These are phyloP conservation scores for Gonapodya prolifera DNA, from an alignment of 192 early-diverging fungal species.

Conservation along the genomic window DNA sequence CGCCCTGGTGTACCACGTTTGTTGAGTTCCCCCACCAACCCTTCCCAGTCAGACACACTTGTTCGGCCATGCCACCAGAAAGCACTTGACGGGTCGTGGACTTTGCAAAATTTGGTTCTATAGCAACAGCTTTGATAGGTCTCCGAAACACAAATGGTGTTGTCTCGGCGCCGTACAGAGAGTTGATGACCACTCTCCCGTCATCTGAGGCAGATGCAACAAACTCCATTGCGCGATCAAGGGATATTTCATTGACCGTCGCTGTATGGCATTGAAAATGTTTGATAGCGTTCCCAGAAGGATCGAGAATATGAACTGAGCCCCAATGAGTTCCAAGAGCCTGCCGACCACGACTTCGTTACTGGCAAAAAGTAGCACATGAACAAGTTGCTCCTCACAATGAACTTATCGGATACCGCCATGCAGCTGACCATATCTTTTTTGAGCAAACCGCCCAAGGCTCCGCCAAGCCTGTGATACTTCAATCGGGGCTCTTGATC, in stretches of 20 bases:
- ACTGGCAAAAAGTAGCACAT: neutral
- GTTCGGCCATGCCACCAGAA: conserved; percentile 81
- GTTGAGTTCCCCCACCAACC: conserved; percentile 83
- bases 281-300: conserved; percentile 7
- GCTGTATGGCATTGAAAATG: conserved; percentile 55
- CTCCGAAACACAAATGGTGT: conserved; percentile 66
- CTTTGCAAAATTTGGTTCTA: conserved; percentile 77
- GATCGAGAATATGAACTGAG: conserved; percentile 10
- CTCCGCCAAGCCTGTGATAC: conserved; percentile 72
- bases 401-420: conserved; percentile 67
- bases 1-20: conserved; percentile 68
- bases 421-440: conserved; percentile 77
- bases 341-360: neutral
- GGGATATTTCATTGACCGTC: conserved; percentile 74
- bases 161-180: conserved; percentile 60
- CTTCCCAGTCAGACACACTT: conserved; percentile 76
- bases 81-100: conserved; percentile 67
- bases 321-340: conserved; percentile 11
- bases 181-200: conserved; percentile 73
- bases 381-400: conserved; percentile 36
- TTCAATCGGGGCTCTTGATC: conserved; percentile 88
- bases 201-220: conserved; percentile 88
- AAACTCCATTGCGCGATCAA: conserved; percentile 76
- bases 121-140: conserved; percentile 75
- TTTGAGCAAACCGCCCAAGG: conserved; percentile 51